Conservation (phyloP, 805 yeast genomes). For the Torulaspora delbrueckii region DNA sequence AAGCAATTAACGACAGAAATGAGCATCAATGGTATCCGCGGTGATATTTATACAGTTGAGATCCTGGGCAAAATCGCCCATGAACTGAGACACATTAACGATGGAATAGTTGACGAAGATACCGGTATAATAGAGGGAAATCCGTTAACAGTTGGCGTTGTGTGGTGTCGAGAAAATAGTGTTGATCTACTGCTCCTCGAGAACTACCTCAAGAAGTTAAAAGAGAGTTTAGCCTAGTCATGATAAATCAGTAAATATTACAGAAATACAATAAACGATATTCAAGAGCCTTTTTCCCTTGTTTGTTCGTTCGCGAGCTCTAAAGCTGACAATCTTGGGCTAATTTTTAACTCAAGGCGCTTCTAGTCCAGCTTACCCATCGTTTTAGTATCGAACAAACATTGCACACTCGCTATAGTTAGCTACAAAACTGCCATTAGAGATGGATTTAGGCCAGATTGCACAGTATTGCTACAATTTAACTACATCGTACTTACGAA, state of each 20-base stretch:
- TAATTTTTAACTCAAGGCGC: neutral
- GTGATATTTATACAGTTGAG: constrained; percentile 30
- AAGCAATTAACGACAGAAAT: constrained; percentile 26
- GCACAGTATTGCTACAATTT: constrained; percentile 27
- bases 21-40: constrained; percentile 32
- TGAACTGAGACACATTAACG: constrained; percentile 22
- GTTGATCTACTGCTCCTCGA: constrained; percentile 20
- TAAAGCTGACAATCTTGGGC: no score
- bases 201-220: constrained; percentile 21
- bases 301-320: neutral
- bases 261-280: neutral
- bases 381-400: neutral
- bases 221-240: constrained; percentile 15
- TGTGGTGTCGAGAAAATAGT: constrained; percentile 29
- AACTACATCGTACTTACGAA: constrained; percentile 23
- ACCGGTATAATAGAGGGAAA: constrained; percentile 2
- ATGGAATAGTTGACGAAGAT: constrained; percentile 22
- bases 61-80: constrained; percentile 20
- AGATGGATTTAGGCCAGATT: constrained; percentile 9
- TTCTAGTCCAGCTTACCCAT: neutral
- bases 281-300: neutral
- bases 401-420: neutral
- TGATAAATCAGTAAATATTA: neutral
- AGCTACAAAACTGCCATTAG: neutral
- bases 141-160: constrained; percentile 13